These are phyloP conservation scores for Mortierella sp. DNA, from an alignment of 371 early-diverging fungal genomes.

Conservation along the genomic window DNA sequence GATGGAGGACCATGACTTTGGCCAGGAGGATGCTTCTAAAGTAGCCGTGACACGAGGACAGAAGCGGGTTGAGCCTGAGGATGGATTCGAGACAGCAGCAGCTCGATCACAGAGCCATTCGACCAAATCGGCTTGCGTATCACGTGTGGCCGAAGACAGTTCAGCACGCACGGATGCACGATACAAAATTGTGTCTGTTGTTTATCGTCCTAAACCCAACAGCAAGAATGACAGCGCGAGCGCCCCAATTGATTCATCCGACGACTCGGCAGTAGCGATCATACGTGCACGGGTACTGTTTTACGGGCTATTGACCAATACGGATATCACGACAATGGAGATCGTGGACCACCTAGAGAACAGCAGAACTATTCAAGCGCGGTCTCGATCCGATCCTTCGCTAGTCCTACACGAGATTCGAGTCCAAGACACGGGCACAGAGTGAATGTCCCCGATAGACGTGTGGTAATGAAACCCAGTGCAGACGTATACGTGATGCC, in stretches of 20 bases:
- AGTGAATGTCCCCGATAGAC: background rate
- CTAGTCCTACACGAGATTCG: conserved; percentile 20
- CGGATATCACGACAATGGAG: conserved; percentile 15
- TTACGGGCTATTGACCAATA: conserved; percentile 5
- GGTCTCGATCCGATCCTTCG: conserved; percentile 20
- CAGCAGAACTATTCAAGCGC: conserved; percentile 19
- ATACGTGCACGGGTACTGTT: conserved; percentile 24
- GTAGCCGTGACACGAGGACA: background rate
- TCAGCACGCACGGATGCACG: conserved; percentile 2
- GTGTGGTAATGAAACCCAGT: too few species aligned
- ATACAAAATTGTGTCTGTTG: conserved; percentile 14
- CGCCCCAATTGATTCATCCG: conserved; percentile 15
- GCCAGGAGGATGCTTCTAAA: background rate
- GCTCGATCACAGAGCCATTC: background rate
- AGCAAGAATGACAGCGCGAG: background rate
- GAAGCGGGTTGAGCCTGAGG: conserved; percentile 37
- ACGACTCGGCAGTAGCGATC: conserved; percentile 18
- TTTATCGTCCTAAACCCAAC: too few species aligned
- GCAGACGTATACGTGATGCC: too few species aligned
- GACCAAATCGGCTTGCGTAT: background rate
- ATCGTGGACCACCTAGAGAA: conserved; percentile 27
- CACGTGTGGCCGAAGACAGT: background rate
- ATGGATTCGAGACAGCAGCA: conserved; percentile 17
- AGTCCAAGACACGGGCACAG: conserved; percentile 15
- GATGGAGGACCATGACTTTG: too few species aligned